These are phyloP conservation scores for Bothia castanella DNA, from an alignment of 1,284 basidiomycete genomes.

Conservation along the genomic window DNA sequence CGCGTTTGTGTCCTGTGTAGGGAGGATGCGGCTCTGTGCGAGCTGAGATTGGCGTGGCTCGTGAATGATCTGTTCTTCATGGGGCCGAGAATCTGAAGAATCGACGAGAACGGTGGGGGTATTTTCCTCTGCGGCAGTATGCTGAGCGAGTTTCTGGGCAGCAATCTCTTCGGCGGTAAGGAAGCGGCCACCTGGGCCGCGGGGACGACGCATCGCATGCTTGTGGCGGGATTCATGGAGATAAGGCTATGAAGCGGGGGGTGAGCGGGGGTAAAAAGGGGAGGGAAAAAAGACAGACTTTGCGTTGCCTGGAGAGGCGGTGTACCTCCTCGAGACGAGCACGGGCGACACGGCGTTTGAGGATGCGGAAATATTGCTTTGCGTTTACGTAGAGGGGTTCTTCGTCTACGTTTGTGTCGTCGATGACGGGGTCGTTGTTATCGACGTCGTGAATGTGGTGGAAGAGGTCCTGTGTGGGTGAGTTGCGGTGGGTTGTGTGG, in stretches of 20 bases:
- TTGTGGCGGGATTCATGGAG: slow-evolving; percentile 96
- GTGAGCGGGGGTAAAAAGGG: slow-evolving; percentile 1
- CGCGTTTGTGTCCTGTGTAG: slow-evolving; percentile 16
- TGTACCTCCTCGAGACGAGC: slow-evolving; percentile 90
- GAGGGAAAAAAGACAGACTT: slow-evolving; percentile 49
- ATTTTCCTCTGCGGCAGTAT: slow-evolving; percentile 18
- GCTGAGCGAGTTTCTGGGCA: slow-evolving; percentile 55
- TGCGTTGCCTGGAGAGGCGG: slow-evolving; percentile 84
- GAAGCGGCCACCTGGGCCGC: slow-evolving; percentile 95
- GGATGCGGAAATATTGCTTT: slow-evolving; percentile 95
- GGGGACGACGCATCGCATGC: slow-evolving; percentile 94
- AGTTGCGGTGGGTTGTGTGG: slow-evolving; percentile 24
- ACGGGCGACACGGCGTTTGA: slow-evolving; percentile 86
- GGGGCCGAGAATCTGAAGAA: slow-evolving; percentile 6
- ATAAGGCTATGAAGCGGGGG: slow-evolving; percentile 68
- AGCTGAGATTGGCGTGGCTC: slow-evolving; percentile 20
- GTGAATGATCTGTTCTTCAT: slow-evolving; percentile 12
- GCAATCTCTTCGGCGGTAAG: slow-evolving; percentile 93
- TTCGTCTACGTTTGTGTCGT: slow-evolving; percentile 61
- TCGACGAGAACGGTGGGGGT: slow-evolving; percentile 14
- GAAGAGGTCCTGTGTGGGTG: slow-evolving; percentile 31
- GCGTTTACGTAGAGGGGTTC: slow-evolving; percentile 97
- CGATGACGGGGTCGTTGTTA: slow-evolving; percentile 17
- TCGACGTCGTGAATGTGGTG: slow-evolving; percentile 32
- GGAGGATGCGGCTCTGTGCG: slow-evolving; percentile 20